phyloP scores from a whole-genome alignment of 2,329 filamentous ascomycete genomes.

The Trichoderma lentiforme region DNA sequence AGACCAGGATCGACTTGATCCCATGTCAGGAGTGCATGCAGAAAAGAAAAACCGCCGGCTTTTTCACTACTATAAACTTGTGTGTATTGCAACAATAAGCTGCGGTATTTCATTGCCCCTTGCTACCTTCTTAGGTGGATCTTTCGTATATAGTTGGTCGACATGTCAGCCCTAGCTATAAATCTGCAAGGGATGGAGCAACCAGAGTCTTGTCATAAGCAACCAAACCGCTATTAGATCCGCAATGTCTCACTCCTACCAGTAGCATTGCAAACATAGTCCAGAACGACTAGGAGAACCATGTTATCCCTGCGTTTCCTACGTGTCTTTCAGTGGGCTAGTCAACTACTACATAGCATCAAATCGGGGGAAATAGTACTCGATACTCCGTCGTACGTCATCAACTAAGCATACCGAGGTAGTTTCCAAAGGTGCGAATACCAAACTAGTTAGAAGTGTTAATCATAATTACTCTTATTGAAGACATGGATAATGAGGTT shows the following conservation, averaged over 20 bases:
- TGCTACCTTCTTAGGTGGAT: not conserved
- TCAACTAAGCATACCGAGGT: not conserved
- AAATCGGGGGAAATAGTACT: not conserved
- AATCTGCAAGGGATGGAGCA: not conserved
- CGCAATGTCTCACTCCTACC: not conserved
- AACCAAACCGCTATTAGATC: not conserved
- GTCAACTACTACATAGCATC: not conserved
- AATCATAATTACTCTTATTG: not conserved
- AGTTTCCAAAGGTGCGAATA: not conserved
- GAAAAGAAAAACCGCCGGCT: not conserved
- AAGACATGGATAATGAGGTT: not conserved
- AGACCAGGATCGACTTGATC: not conserved
- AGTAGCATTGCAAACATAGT: not conserved
- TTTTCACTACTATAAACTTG: not conserved
- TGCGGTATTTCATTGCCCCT: not conserved
- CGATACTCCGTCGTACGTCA: not conserved
- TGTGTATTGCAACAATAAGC: not conserved
- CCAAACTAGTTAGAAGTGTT: not conserved
- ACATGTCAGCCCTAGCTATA: not conserved
- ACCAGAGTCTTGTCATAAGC: not conserved
- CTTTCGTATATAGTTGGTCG: not conserved
- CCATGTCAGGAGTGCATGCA: not conserved
- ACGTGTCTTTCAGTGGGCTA: not conserved
- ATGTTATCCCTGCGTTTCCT: not conserved
- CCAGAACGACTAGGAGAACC: not conserved